Evolutionary conservation across 805 yeast species (phyloP).

Genomic region (Cyberlindnera maritima): DNA sequence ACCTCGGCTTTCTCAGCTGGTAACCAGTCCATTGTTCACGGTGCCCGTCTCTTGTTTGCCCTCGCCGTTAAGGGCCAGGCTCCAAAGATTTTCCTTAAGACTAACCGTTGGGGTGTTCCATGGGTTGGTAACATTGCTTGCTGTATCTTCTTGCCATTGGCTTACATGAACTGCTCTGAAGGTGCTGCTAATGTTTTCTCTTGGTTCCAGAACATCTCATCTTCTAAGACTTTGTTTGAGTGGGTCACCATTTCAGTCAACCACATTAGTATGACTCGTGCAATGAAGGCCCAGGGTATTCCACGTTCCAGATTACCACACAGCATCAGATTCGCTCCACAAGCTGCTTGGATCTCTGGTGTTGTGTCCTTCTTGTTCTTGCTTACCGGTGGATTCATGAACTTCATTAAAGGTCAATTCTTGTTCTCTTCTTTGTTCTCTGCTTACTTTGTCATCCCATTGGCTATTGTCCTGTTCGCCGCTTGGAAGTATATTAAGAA

Average conservation of each 20-base stretch:
- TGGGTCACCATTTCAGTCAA: constrained; percentile 34
- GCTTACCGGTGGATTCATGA: constrained; percentile 35
- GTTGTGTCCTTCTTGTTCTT: constrained; percentile 27
- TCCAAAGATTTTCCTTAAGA: constrained; percentile 34
- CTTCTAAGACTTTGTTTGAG: constrained; percentile 31
- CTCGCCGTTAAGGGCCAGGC: constrained; percentile 38
- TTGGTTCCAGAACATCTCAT: constrained; percentile 35
- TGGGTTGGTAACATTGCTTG: constrained; percentile 29
- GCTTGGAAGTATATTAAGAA: constrained; percentile 34
- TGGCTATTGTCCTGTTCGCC: constrained; percentile 29
- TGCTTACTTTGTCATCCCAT: constrained; percentile 26
- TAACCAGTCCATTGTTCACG: constrained; percentile 30
- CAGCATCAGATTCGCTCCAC: constrained; percentile 16
- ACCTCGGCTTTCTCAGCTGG: constrained; percentile 41
- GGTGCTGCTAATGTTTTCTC: constrained; percentile 32
- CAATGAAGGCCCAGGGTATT: constrained; percentile 38
- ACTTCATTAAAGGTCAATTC: constrained; percentile 34
- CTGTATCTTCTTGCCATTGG: constrained; percentile 36
- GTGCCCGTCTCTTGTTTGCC: constrained; percentile 35
- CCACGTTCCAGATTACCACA: constrained; percentile 24
- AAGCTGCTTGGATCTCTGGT: constrained; percentile 34
- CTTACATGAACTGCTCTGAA: constrained; percentile 32
- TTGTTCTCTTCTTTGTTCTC: constrained; percentile 15
- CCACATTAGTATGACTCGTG: constrained; percentile 33
- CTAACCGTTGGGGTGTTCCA: constrained; percentile 35